Percentiles rank a stretch among this genome's conserved stretches.
These are phyloP conservation scores for Penicillium chermesinum DNA, from an alignment of 495 filamentous ascomycete species.

Conservation along the genomic window DNA sequence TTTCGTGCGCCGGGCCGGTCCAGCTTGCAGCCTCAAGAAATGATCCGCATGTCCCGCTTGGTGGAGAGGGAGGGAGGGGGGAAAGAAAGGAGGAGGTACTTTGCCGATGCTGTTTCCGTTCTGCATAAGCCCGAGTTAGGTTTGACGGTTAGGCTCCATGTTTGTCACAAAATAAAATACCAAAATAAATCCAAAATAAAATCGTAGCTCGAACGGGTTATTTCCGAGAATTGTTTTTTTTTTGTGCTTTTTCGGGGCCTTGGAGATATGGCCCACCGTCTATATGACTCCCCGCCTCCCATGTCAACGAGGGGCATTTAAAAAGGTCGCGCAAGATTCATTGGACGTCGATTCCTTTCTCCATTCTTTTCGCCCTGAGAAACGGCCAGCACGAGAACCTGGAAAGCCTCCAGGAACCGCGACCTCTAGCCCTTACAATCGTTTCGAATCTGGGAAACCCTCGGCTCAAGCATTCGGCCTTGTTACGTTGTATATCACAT, in stretches of 20 bases:
- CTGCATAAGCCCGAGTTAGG: conserved; percentile 41
- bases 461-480: neutral
- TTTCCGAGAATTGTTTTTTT: conserved; percentile 3
- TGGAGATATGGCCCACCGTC: conserved; percentile 37
- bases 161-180: conserved; percentile 21
- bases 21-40: conserved; percentile 47
- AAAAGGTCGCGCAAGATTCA: conserved; percentile 20
- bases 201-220: conserved; percentile 1
- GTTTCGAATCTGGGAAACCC: too few species aligned
- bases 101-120: conserved; percentile 32
- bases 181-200: conserved; percentile 7
- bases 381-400: too few species aligned
- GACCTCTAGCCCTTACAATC: too few species aligned
- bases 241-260: conserved; percentile 10
- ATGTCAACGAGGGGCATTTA: conserved; percentile 27
- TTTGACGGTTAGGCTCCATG: conserved; percentile 39
- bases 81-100: conserved; percentile 17
- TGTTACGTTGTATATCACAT: neutral
- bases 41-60: conserved; percentile 46
- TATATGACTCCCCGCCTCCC: conserved; percentile 43
- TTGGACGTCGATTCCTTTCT: conserved; percentile 11
- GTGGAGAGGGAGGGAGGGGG: conserved; percentile 29
- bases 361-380: too few species aligned
- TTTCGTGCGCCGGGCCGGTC: conserved; percentile 48
- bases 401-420: too few species aligned